These are phyloP conservation scores for Leptodontidium sp. DNA, from an alignment of 2,329 filamentous ascomycete genomes.

Conservation along the genomic window DNA sequence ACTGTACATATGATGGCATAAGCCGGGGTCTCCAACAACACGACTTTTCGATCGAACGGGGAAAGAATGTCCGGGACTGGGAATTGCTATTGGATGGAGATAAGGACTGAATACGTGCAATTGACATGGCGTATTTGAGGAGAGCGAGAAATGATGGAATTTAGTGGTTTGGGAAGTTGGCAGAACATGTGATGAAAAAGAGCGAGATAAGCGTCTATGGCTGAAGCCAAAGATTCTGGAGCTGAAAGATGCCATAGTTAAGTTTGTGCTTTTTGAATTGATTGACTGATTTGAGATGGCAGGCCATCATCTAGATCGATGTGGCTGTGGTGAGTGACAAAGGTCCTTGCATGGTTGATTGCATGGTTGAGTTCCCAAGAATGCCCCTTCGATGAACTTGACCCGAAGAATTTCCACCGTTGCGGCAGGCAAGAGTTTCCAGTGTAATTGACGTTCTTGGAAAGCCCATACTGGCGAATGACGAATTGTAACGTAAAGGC, in stretches of 20 bases:
- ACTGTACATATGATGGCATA: conserved; percentile 14
- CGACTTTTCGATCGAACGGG: background rate
- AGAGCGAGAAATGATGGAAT: background rate
- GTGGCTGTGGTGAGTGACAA: no score
- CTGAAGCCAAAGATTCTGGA: no score
- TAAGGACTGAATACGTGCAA: background rate
- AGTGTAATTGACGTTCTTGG: background rate
- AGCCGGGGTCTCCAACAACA: background rate
- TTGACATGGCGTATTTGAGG: background rate
- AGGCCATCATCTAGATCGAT: background rate
- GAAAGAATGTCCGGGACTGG: background rate
- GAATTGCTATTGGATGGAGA: conserved; percentile 9
- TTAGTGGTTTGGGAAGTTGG: background rate
- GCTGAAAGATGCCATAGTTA: background rate
- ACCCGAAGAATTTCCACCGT: background rate
- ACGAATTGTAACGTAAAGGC: background rate
- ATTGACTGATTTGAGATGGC: background rate
- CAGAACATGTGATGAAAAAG: background rate
- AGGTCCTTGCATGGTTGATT: background rate
- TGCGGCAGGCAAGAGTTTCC: background rate
- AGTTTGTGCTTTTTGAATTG: no score
- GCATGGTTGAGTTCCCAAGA: background rate
- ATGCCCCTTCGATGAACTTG: background rate
- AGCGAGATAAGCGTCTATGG: background rate
- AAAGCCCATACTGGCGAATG: background rate